Evolutionary conservation across 2,329 filamentous ascomycete species (phyloP).

Genomic region (Aspergillus puulaauensis): DNA sequence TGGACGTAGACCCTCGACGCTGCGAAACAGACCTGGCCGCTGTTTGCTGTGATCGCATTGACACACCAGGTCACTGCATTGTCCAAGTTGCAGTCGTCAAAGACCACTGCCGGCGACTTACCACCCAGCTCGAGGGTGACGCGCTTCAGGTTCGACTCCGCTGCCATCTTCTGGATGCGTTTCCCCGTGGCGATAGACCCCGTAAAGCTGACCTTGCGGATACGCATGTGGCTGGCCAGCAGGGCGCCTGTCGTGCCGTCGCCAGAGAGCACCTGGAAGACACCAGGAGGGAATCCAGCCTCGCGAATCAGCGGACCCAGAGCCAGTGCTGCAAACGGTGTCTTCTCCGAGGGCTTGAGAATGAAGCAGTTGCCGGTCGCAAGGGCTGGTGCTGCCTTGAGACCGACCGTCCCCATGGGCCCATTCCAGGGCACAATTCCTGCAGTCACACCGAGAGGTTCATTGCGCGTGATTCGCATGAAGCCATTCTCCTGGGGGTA

Average conservation of each 20-base stretch:
- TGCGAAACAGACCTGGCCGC: slow-evolving; percentile 34
- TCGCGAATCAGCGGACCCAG: slow-evolving; percentile 49
- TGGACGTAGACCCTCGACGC: slow-evolving; percentile 36
- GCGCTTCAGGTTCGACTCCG: slow-evolving; percentile 34
- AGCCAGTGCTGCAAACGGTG: slow-evolving; percentile 51
- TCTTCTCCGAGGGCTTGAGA: slow-evolving; percentile 64
- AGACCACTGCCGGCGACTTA: slow-evolving; percentile 35
- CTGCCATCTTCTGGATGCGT: slow-evolving; percentile 28
- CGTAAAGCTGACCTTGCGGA: slow-evolving; percentile 37
- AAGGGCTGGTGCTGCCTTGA: slow-evolving; percentile 13
- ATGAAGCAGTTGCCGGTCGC: slow-evolving; percentile 70
- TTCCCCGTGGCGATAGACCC: slow-evolving; percentile 30
- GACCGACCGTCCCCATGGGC: not conserved
- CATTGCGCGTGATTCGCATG: slow-evolving; percentile 14
- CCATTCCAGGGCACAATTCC: slow-evolving; percentile 20
- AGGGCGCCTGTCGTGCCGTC: slow-evolving; percentile 57
- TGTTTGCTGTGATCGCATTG: slow-evolving; percentile 30
- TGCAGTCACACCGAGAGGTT: slow-evolving; percentile 19
- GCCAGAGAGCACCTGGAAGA: slow-evolving; percentile 59
- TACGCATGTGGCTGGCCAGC: slow-evolving; percentile 28
- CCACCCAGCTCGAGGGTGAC: slow-evolving; percentile 37
- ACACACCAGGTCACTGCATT: slow-evolving; percentile 32
- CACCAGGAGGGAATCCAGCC: slow-evolving; percentile 57
- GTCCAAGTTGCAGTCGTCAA: slow-evolving; percentile 33
- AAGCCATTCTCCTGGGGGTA: slow-evolving; percentile 21